Percentiles rank a stretch among this genome's conserved stretches.
These are phyloP conservation scores for Nosema bombycis DNA, from an alignment of 371 early-diverging fungal genomes.

Conservation along the genomic window DNA sequence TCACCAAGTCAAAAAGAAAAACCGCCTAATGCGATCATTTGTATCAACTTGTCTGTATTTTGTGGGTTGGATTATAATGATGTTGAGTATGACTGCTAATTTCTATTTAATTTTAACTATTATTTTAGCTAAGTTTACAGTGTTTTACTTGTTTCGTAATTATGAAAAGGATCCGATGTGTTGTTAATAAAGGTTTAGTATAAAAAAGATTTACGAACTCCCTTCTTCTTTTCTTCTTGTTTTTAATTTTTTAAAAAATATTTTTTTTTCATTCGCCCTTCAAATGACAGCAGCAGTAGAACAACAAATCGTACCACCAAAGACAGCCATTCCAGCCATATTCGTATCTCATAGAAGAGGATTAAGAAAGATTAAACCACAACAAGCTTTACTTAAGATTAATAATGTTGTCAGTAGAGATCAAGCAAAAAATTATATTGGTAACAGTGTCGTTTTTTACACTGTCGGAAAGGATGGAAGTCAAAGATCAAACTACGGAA, in stretches of 20 bases:
- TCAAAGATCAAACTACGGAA: conserved; percentile 48
- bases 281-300: not conserved
- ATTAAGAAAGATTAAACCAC: conserved; percentile 55
- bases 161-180: not conserved
- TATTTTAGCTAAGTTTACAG: not conserved
- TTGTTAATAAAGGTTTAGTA: not conserved
- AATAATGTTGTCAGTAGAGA: conserved; percentile 54
- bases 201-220: not conserved
- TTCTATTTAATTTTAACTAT: not conserved
- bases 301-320: not conserved
- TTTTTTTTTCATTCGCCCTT: not conserved
- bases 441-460: conserved; percentile 59
- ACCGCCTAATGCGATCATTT: not conserved
- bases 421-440: conserved; percentile 60
- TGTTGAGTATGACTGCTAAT: not conserved
- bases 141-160: not conserved
- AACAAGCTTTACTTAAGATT: conserved; percentile 59
- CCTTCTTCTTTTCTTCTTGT: not conserved
- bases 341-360: conserved; percentile 64
- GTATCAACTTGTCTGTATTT: not conserved
- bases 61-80: not conserved
- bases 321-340: conserved; percentile 53
- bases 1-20: not conserved
- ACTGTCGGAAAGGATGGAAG: conserved; percentile 50
- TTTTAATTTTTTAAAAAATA: not conserved